phyloP scores from a whole-genome alignment of 2,329 filamentous ascomycete genomes.

The Acrocalymma vagum region DNA sequence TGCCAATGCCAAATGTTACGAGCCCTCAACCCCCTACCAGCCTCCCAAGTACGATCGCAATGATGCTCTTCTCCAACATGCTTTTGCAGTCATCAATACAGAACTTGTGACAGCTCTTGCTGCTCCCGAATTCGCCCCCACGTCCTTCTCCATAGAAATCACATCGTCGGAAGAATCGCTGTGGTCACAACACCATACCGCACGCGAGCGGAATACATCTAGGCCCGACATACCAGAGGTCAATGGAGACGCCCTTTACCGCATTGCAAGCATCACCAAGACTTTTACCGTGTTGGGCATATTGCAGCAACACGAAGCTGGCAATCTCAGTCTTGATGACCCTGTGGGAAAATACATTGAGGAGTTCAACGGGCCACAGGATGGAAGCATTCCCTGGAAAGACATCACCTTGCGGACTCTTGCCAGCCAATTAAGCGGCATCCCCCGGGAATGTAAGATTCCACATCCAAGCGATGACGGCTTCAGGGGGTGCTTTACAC shows the following conservation, averaged over 20 bases:
- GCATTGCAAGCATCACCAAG: constrained; percentile 50
- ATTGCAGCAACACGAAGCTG: constrained; percentile 41
- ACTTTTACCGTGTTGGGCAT: constrained; percentile 44
- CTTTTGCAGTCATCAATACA: constrained; percentile 38
- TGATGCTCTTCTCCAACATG: constrained; percentile 35
- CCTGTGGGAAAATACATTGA: constrained; percentile 42
- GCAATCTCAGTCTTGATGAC: constrained; percentile 45
- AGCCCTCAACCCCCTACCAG: constrained; percentile 50
- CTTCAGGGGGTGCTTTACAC: constrained; percentile 15
- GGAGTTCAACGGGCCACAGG: constrained; percentile 37
- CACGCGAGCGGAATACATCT: constrained; percentile 42
- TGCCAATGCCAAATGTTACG: constrained; percentile 40
- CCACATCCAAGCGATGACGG: neutral
- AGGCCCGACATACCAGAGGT: constrained; percentile 47
- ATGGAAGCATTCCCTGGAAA: constrained; percentile 47
- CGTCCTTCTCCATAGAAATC: constrained; percentile 52
- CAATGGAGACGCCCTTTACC: constrained; percentile 50
- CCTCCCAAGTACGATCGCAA: constrained; percentile 38
- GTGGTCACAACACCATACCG: constrained; percentile 51
- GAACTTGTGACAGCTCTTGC: constrained; percentile 33
- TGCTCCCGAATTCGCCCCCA: constrained; percentile 38
- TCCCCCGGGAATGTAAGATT: constrained; percentile 50
- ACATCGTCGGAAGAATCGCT: constrained; percentile 49
- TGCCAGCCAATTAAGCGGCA: constrained; percentile 53
- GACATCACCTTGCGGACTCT: constrained; percentile 53